Evolutionary conservation across 306 rosid genomes (phyloP).

Genomic region (Acacia melanoxylon): DNA sequence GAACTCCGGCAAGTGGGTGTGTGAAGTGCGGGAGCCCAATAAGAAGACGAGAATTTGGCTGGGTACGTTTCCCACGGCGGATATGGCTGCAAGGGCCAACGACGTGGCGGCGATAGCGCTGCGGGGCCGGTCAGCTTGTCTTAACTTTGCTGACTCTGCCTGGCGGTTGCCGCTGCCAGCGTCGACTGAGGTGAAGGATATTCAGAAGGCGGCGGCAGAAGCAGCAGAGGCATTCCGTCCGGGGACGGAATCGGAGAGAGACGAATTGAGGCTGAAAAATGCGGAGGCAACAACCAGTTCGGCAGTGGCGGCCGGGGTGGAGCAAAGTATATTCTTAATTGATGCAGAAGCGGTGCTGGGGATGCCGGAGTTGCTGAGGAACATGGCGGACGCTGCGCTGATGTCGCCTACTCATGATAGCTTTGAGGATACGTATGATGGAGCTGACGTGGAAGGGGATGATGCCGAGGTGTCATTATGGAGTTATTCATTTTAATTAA

Average conservation of each 20-base stretch:
- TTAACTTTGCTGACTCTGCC: conserved; percentile 72
- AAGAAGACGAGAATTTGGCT: conserved; percentile 62
- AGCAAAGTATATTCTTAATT: conserved; percentile 28
- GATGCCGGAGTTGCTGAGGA: conserved; percentile 57
- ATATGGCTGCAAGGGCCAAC: conserved; percentile 89
- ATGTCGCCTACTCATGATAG: conserved; percentile 55
- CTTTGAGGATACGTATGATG: conserved; percentile 16
- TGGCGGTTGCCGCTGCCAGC: conserved; percentile 63
- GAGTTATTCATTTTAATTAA: conserved; percentile 51
- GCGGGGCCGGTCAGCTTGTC: conserved; percentile 59
- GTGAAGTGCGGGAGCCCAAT: conserved; percentile 85
- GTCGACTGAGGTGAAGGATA: conserved; percentile 51
- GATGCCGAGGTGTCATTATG: conserved; percentile 61
- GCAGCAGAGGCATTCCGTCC: conserved; percentile 80
- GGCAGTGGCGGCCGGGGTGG: background rate
- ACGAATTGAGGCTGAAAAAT: background rate
- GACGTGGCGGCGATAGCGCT: conserved; percentile 78
- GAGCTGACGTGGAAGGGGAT: conserved; percentile 46
- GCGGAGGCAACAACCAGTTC: background rate
- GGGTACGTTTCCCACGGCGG: conserved; percentile 66
- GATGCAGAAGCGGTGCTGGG: conserved; percentile 50
- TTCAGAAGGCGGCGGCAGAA: conserved; percentile 57
- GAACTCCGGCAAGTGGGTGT: conserved; percentile 77
- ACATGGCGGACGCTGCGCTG: conserved; percentile 51
- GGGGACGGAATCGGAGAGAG: conserved; percentile 1